Conservation (phyloP, 352 stramenopile species). For the Pseudoperonospora humuli region DNA sequence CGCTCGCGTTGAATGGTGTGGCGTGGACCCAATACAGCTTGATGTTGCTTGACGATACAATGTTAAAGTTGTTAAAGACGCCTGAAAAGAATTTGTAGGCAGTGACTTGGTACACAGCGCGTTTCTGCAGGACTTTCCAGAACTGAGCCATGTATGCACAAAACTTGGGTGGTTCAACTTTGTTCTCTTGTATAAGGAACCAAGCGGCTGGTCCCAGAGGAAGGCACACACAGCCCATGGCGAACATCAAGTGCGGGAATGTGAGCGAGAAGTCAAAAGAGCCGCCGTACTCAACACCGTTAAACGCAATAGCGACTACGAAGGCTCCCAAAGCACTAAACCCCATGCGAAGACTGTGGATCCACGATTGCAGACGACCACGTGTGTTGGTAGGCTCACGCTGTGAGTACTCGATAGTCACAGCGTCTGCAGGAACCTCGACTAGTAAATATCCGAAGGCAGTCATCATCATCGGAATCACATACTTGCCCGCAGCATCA, state of each 20-base stretch:
- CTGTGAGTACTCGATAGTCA: conserved; percentile 56
- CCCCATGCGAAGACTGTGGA: conserved; percentile 44
- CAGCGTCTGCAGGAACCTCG: conserved; percentile 50
- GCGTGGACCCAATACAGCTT: conserved; percentile 50
- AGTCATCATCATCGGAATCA: conserved; percentile 69
- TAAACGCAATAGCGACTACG: conserved; percentile 39
- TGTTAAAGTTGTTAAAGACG: conserved; percentile 60
- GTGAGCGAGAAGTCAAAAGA: conserved; percentile 45
- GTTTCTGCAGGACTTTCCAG: conserved; percentile 50
- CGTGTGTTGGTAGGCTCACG: conserved; percentile 39
- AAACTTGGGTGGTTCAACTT: conserved; percentile 20
- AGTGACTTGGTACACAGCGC: conserved; percentile 50
- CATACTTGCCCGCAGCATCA: conserved; percentile 35
- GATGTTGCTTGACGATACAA: conserved; percentile 43
- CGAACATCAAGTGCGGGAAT: conserved; percentile 44
- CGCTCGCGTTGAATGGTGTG: conserved; percentile 45
- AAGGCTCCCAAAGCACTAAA: conserved; percentile 41
- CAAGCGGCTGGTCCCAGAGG: conserved; percentile 28
- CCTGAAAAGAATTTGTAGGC: conserved; percentile 60
- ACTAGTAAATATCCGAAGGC: conserved; percentile 54
- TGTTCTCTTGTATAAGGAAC: conserved; percentile 24
- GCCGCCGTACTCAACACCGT: conserved; percentile 45
- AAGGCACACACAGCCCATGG: conserved; percentile 27
- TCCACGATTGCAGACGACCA: conserved; percentile 45
- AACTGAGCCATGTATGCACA: conserved; percentile 31